These are phyloP conservation scores for Talaromyces thailandensis DNA, from an alignment of 495 filamentous ascomycete species.

Conservation along the genomic window DNA sequence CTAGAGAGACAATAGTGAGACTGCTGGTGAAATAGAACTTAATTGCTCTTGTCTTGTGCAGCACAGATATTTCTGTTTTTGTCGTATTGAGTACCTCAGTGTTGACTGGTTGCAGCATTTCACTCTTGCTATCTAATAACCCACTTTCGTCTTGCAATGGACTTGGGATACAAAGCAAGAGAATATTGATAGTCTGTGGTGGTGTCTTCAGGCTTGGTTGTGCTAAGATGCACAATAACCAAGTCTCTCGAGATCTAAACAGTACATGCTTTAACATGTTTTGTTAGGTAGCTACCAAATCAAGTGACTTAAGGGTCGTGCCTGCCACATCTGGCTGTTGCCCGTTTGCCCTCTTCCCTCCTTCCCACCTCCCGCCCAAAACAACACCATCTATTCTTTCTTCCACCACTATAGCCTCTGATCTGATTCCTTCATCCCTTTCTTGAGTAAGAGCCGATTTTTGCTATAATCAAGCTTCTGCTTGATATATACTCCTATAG, in stretches of 20 bases:
- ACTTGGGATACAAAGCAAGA: slow-evolving; percentile 68
- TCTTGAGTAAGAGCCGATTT: background rate
- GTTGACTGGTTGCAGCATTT: too few relatives aligned
- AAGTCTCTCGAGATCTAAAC: background rate
- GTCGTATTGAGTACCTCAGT: too few relatives aligned
- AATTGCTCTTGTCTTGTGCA: too few relatives aligned
- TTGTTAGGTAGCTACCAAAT: background rate
- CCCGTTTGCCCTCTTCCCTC: slow-evolving; percentile 1
- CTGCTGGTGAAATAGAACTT: slow-evolving; percentile 31
- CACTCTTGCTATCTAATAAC: slow-evolving; percentile 74
- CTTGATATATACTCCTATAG: background rate
- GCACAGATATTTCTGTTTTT: too few relatives aligned
- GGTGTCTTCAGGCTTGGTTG: background rate
- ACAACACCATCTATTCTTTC: background rate
- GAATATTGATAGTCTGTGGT: slow-evolving; percentile 30
- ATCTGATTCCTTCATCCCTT: background rate
- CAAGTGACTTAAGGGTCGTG: slow-evolving; percentile 2
- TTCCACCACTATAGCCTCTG: background rate
- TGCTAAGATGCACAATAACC: background rate
- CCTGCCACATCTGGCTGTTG: background rate
- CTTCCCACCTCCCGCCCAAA: background rate
- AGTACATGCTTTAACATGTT: background rate
- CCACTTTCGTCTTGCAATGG: slow-evolving; percentile 40
- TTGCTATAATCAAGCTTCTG: background rate
- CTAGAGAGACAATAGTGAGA: slow-evolving; percentile 52